Base-by-base conservation (phyloP, 1,284 basidiomycete species). In the Pulchroboletus neoregius region DNA sequence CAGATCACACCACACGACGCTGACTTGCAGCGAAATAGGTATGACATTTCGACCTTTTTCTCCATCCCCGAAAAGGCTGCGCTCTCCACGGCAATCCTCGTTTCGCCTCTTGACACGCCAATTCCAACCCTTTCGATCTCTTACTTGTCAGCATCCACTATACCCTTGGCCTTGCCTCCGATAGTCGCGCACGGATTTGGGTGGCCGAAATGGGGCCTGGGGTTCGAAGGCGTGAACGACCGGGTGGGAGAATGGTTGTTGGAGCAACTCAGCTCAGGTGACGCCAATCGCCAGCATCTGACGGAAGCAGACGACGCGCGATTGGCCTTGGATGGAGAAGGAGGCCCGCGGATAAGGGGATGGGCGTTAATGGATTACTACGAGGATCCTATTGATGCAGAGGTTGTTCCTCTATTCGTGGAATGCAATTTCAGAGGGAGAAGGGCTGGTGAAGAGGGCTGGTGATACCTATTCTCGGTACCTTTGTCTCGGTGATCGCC, bases 221-320 rank as follows among this genome's bases (percentile, higher is more conserved):
- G 91, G 3, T 70, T 92, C 18, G 82, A 89, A 59, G 91, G 92
- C 3, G 82, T 92, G 36, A 94, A 95, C 60, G 72, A 72, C n/a
- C 73, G 84, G 18, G 66, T 91, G 1, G 80, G 76, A 1, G 69
- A 68, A 47, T 92, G 87, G 84, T 57, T 93, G n/a, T 60, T 91
- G 36, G 71, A 75, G 39, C 58, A 68, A 47, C 61, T 85, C 20
- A 63, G 68, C 36, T 54, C 57, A 16, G 43, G 53, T 4, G 3
- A 37, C 5, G 31, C 30, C 26, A 11, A 10, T 12, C 4, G n/a
- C 6, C 40, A 6, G 41, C 30, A 31, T 13, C 28, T 30, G 28
- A n/a, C 28, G 15, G 15, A 10, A 16, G 31, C 7, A 11, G 4
- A 20, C 9, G 18, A 34, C 4, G 20, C 20, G 20, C 20, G 2